Evolutionary conservation across 1,284 basidiomycete genomes (phyloP).

Genomic region (Peniophora sp.): DNA sequence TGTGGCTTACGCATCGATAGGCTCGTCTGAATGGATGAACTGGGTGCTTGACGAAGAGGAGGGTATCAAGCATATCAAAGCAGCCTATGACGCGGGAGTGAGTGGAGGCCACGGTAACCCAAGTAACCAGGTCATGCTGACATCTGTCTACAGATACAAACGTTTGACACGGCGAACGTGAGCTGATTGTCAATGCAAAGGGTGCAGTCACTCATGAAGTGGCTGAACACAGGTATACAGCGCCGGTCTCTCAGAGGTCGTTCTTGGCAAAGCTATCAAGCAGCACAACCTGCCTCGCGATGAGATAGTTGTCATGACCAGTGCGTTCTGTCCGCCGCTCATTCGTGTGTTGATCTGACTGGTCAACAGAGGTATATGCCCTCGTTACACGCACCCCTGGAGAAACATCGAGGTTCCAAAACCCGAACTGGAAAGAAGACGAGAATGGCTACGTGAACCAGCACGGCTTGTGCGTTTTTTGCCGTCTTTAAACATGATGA

Average conservation of each 20-base stretch:
- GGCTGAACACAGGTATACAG: slow-evolving; percentile 2
- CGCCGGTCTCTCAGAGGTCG: slow-evolving; percentile 3
- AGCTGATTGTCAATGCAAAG: not conserved
- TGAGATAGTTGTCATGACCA: slow-evolving; percentile 8
- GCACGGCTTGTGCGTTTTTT: slow-evolving; percentile 16
- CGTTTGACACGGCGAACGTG: not conserved
- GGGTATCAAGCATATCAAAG: slow-evolving; percentile 28
- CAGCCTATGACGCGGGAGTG: slow-evolving; percentile 13
- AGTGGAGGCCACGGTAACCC: too few species aligned
- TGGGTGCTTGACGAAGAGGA: slow-evolving; percentile 36
- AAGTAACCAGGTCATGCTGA: too few species aligned
- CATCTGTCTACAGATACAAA: not conserved
- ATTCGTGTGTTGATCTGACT: not conserved
- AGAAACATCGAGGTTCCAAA: slow-evolving; percentile 16
- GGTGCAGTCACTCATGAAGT: too few species aligned
- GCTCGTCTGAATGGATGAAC: slow-evolving; percentile 18
- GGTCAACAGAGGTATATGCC: slow-evolving; percentile 6
- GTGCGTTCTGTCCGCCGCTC: not conserved
- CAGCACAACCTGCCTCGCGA: slow-evolving; percentile 4
- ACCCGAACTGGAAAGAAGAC: slow-evolving; percentile 6
- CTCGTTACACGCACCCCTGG: slow-evolving; percentile 5
- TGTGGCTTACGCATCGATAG: too few species aligned
- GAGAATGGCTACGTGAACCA: slow-evolving; percentile 24
- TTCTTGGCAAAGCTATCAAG: slow-evolving; percentile 8
- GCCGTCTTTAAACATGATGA: not conserved